Percentiles rank a stretch among this genome's conserved stretches.
These are phyloP conservation scores for Fusarium buharicum DNA, from an alignment of 2,329 filamentous ascomycete genomes.

Conservation along the genomic window DNA sequence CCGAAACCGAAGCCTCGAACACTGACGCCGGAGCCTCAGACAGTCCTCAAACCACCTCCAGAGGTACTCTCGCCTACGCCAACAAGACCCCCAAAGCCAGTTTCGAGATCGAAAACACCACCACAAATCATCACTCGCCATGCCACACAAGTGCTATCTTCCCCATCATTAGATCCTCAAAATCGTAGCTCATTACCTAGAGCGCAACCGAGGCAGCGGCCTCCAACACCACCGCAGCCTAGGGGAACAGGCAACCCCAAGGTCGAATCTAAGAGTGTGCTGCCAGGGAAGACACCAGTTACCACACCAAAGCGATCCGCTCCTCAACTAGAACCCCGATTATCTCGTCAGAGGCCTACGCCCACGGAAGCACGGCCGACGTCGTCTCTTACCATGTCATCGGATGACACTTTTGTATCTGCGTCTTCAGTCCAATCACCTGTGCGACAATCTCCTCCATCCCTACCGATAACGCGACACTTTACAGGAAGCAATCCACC, in stretches of 20 bases:
- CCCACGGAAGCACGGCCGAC: conserved; percentile 30
- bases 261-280: conserved; percentile 18
- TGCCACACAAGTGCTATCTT: conserved; percentile 31
- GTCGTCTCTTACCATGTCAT: conserved; percentile 50
- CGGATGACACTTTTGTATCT: conserved; percentile 59
- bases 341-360: conserved; percentile 22
- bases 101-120: conserved; percentile 45
- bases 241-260: conserved; percentile 43
- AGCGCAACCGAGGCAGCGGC: conserved; percentile 37
- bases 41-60: conserved; percentile 34
- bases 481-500: conserved; percentile 47
- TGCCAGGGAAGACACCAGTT: conserved; percentile 6
- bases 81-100: conserved; percentile 46
- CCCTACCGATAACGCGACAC: conserved; percentile 25
- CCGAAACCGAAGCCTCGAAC: conserved; percentile 41
- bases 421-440: conserved; percentile 53
- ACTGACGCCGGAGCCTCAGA: conserved; percentile 36
- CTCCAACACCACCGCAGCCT: conserved; percentile 54
- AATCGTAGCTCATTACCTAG: conserved; percentile 40
- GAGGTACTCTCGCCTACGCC: conserved; percentile 51
- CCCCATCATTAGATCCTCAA: conserved; percentile 46
- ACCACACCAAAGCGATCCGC: conserved; percentile 26
- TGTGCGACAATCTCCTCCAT: conserved; percentile 43
- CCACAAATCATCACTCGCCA: conserved; percentile 43
- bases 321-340: conserved; percentile 20